A percentile compares a stretch with the other conserved stretches of the same genome.
phyloP scores from a whole-genome alignment of 2,329 filamentous ascomycete species.

The Cladosporium sp. region DNA sequence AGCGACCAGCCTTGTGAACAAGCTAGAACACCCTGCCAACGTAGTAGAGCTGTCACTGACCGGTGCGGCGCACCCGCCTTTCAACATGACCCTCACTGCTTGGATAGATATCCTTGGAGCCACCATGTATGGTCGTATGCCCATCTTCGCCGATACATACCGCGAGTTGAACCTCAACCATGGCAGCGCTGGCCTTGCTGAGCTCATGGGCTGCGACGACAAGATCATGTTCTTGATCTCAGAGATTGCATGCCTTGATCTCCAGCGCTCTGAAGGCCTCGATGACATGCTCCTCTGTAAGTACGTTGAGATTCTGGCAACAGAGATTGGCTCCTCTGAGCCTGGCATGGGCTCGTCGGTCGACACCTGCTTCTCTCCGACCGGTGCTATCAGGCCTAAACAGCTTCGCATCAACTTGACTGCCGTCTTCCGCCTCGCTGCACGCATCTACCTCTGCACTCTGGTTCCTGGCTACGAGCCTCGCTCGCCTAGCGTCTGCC shows the following conservation, averaged over 20 bases:
- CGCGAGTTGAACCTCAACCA: constrained; percentile 79
- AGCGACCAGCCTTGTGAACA: constrained; percentile 78
- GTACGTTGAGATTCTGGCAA: constrained; percentile 83
- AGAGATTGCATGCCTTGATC: constrained; percentile 93
- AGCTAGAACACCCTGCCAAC: constrained; percentile 73
- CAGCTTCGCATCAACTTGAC: constrained; percentile 88
- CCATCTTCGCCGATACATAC: constrained; percentile 91
- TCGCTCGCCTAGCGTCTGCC: constrained; percentile 69
- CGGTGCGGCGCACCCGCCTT: constrained; percentile 66
- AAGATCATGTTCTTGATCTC: constrained; percentile 97
- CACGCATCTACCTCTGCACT: constrained; percentile 95
- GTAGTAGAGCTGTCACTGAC: constrained; percentile 48
- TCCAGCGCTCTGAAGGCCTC: constrained; percentile 77
- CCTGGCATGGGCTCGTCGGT: constrained; percentile 38
- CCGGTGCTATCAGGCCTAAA: constrained; percentile 75
- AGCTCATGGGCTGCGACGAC: constrained; percentile 97
- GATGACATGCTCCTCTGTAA: constrained; percentile 84
- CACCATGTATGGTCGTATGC: constrained; percentile 84
- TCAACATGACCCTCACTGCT: constrained; percentile 90
- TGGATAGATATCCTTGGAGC: constrained; percentile 98
- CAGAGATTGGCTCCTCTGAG: constrained; percentile 83
- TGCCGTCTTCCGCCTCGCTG: constrained; percentile 83
- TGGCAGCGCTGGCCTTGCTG: constrained; percentile 71
- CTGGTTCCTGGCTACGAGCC: constrained; percentile 86
- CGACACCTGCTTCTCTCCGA: constrained; percentile 56